Percentiles rank a stretch among this genome's conserved stretches.
Conservation (phyloP, 768 basidiomycete genomes). For the Agaricus blazei region DNA sequence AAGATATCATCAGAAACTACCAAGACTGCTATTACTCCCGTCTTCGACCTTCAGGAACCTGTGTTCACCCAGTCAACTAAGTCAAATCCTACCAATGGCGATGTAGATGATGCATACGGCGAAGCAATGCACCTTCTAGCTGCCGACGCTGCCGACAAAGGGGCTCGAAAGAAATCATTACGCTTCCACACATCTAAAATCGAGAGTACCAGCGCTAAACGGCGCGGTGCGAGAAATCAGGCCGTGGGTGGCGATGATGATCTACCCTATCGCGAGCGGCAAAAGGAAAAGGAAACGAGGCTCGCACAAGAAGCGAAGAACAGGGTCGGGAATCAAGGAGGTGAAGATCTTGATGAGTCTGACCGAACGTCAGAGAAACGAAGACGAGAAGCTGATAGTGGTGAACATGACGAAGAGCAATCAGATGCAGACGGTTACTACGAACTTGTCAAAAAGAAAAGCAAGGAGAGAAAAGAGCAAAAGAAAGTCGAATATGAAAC, state of each 20-base stretch:
- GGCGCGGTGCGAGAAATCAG: constrained; percentile 65
- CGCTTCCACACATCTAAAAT: constrained; percentile 94
- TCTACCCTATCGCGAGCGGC: constrained; percentile 79
- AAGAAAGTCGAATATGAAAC: constrained; percentile 84
- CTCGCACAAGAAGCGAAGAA: constrained; percentile 48
- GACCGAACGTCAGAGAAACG: constrained; percentile 34
- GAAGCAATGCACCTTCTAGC: constrained; percentile 66
- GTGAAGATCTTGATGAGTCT: constrained; percentile 62
- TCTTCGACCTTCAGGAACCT: constrained; percentile 81
- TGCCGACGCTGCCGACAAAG: constrained; percentile 81
- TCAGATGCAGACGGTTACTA: constrained; percentile 76
- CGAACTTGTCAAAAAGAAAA: constrained; percentile 75
- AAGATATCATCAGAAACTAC: constrained; percentile 39
- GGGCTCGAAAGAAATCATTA: constrained; percentile 72
- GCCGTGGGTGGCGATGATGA: constrained; percentile 92
- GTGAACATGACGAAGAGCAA: constrained; percentile 36
- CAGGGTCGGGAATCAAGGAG: constrained; percentile 44
- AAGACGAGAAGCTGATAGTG: constrained; percentile 29
- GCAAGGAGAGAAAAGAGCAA: constrained; percentile 65
- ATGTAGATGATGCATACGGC: constrained; percentile 57
- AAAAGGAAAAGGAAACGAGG: constrained; percentile 55
- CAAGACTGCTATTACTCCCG: constrained; percentile 24
- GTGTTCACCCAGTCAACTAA: constrained; percentile 47
- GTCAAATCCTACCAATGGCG: constrained; percentile 18
- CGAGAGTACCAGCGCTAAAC: constrained; percentile 70